Evolutionary conservation across 2,329 filamentous ascomycete species (phyloP).

Genomic region (Epicoccum nigrum): DNA sequence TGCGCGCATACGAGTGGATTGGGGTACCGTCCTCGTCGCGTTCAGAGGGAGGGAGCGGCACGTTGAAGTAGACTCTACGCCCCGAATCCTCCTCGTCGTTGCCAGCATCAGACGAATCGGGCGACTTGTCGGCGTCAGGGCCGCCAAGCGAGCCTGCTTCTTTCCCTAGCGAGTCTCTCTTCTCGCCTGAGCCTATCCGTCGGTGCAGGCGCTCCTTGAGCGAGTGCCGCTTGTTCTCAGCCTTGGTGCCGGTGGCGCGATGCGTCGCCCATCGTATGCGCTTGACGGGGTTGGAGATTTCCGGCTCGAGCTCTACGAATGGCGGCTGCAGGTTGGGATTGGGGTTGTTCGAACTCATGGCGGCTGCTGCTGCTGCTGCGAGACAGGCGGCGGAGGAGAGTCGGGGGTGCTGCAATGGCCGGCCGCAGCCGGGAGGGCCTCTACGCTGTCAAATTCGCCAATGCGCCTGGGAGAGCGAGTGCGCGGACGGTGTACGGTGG

Average conservation of each 20-base stretch:
- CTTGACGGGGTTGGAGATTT: constrained; percentile 69
- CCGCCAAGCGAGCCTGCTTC: constrained; percentile 31
- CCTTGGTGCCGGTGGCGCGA: constrained; percentile 76
- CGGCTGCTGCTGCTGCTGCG: constrained; percentile 9
- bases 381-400: constrained; percentile 23
- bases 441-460: constrained; percentile 39
- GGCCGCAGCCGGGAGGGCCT: constrained; percentile 48
- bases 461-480: constrained; percentile 26
- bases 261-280: constrained; percentile 97
- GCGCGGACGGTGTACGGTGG: constrained; percentile 9
- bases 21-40: constrained; percentile 83
- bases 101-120: constrained; percentile 48
- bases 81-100: constrained; percentile 47
- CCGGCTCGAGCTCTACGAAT: constrained; percentile 49
- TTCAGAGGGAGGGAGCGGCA: constrained; percentile 74
- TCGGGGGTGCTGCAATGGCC: constrained; percentile 35
- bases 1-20: constrained; percentile 73
- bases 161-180: constrained; percentile 56
- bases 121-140: constrained; percentile 52
- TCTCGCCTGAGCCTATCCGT: constrained; percentile 67
- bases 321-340: constrained; percentile 19
- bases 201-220: constrained; percentile 78
- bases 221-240: constrained; percentile 78
- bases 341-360: constrained; percentile 20
- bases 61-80: constrained; percentile 81